phyloP scores from a whole-genome alignment of 2,329 filamentous ascomycete genomes.

The Penicillium sp. region DNA sequence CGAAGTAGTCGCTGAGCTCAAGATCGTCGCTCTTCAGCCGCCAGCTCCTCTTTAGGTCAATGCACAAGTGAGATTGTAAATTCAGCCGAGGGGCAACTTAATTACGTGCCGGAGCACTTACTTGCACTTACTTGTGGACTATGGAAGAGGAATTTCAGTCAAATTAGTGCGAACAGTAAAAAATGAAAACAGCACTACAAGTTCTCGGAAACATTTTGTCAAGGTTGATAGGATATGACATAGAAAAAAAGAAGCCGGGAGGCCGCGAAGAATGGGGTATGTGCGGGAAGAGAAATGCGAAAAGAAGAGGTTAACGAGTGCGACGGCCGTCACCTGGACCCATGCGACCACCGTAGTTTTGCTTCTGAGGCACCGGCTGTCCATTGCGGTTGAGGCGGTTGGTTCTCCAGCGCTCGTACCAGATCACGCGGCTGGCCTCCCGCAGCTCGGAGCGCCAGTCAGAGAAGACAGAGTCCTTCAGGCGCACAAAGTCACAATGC shows the following conservation, averaged over 20 bases:
- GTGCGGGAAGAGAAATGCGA: constrained; percentile 28
- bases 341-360: constrained; percentile 28
- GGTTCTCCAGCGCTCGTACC: constrained; percentile 95
- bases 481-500: constrained; percentile 89
- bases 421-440: constrained; percentile 85
- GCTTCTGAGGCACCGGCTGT: constrained; percentile 20
- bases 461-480: constrained; percentile 89
- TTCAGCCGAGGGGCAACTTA: neutral
- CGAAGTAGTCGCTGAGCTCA: constrained; percentile 1
- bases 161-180: constrained; percentile 5
- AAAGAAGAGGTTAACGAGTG: constrained; percentile 21
- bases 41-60: neutral
- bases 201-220: constrained; percentile 5
- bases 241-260: constrained; percentile 12
- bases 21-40: constrained; percentile 11
- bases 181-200: constrained; percentile 1
- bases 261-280: constrained; percentile 25
- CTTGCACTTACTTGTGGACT: too few species aligned
- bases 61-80: neutral
- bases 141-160: neutral
- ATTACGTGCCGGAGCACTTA: neutral
- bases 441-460: constrained; percentile 92
- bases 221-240: constrained; percentile 6
- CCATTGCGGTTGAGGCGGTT: constrained; percentile 43
- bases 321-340: constrained; percentile 32